Evolutionary conservation across 2,329 filamentous ascomycete genomes (phyloP).

Genomic region (Pseudogymnoascus verrucosus): DNA sequence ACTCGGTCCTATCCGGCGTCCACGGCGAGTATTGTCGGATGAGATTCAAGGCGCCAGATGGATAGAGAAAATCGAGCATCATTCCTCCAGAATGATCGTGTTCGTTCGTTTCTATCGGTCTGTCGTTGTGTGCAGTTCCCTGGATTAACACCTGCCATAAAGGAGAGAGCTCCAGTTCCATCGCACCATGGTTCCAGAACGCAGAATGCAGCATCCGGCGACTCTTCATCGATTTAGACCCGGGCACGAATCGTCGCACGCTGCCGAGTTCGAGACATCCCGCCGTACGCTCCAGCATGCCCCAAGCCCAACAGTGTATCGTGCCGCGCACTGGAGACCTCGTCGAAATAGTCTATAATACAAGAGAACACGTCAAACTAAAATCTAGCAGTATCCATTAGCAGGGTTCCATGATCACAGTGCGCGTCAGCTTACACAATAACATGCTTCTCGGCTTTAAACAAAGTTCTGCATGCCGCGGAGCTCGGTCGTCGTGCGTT

Average conservation of each 20-base stretch:
- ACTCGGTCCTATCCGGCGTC: constrained; percentile 21
- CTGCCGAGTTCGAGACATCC: constrained; percentile 49
- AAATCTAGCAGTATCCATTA: background rate
- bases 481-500: background rate
- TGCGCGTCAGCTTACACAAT: constrained; percentile 13
- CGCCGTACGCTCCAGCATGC: constrained; percentile 52
- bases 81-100: constrained; percentile 16
- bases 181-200: constrained; percentile 48
- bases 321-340: background rate
- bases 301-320: constrained; percentile 22
- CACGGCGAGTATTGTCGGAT: constrained; percentile 26
- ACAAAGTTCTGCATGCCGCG: constrained; percentile 8
- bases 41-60: constrained; percentile 30
- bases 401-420: background rate
- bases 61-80: constrained; percentile 34
- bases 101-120: constrained; percentile 12
- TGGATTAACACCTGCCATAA: constrained; percentile 24
- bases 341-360: constrained; percentile 9
- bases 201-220: constrained; percentile 44
- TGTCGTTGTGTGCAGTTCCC: constrained; percentile 14
- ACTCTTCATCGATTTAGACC: constrained; percentile 24
- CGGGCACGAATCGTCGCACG: constrained; percentile 41
- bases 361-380: constrained; percentile 6
- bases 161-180: constrained; percentile 26
- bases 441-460: constrained; percentile 18